Base-by-base conservation (phyloP, 257 asterid species). In the Buddleja alternifolia region DNA sequence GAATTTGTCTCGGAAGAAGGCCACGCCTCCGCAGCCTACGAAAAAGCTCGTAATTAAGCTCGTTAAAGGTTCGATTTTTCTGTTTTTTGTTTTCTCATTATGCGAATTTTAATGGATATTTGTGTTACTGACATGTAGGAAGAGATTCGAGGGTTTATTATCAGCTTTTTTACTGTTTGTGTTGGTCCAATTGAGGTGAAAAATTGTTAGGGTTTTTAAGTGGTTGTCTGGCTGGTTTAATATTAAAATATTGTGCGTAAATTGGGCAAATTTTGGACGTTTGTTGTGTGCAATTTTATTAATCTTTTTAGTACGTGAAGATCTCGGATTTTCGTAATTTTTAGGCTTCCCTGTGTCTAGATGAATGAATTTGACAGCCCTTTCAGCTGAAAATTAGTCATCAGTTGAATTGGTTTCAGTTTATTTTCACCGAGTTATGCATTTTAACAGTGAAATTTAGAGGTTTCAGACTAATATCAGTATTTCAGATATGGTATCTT, bases 41-140 rank as follows among this genome's bases (percentile, higher is more conserved):
- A 92, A 92, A 71, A 92, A 83, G 71, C 88, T 92, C 19, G 95
- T 92, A 32, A 92, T 92, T 83, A 92, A 85, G 83, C 92, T 87
- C 60, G 58, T 60, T 57, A 91, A 89, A 91, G 97, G 97, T 91
- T 66, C 10, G 11, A 12, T 23, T 53, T 66, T 66, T 10, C 4
- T 6, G 24, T 51, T 5, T 19, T 63, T 69, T 51, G 7, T 25
- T 65, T 16, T 63, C 61, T 56, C 36, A 20, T 63, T 62, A 2
- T 16, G 53, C 16, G 24, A 15, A 63, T 34, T 42, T 14, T 41
- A 37, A 57, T 65, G 60, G 47, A 54, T 52, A 59, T 57, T 14
- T 53, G 72, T 0, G 52, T 20, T 53, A 11, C 61, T 23, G 16
- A 60, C 42, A 54, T 54, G 15, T 19, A 44, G 72, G 34, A 8